Base-by-base conservation (phyloP, 2,329 filamentous ascomycete species). In the Epichloe hybrida region DNA sequence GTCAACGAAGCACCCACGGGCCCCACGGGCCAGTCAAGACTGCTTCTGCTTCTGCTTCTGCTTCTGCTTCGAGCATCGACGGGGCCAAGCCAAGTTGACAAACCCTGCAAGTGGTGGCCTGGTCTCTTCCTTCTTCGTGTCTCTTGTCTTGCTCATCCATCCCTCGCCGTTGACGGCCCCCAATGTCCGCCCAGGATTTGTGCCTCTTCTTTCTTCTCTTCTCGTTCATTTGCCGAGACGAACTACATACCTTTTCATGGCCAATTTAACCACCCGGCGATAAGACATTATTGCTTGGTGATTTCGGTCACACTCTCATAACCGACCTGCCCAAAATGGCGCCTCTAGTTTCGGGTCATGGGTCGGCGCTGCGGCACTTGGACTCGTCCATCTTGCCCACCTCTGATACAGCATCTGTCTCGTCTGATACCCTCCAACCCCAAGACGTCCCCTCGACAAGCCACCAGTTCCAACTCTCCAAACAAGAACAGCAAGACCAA, bases 331-430 rank as follows among this genome's bases (percentile, higher is more conserved):
- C 54, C 51, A 53, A 56, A 53, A 61, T 62, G 57, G 55, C 59
- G 57, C 57, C 56, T 51, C 48, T 51, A 42, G 51, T 49, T 54
- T 52, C 52, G 38, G 27, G 36, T 45, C 52, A 41, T 48, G 39
- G 43, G 13, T 34, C 42, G 39, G 46, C 37, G 46, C 37, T 35
- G 44, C 42, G 31, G 43, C 44, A 37, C 39, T 13, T 50, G 31
- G 46, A 49, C 42, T 52, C 53, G 47, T 47, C 51, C 21, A 42
- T 54, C 40, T 48, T 52, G 55, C 55, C 50, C 58, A 58, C 49
- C 56, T 62, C 67, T 64, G 67, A 69, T 59, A 66, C 66, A 58
- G 61, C 59, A 46, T 63, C 62, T 66, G 66, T 67, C 56, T 69
- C 66, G 61, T 64, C 65, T 62, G 61, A 65, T 61, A 53, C 61